Conservation (phyloP, 345 rosid species). For the Zanthoxylum bungeanum region DNA sequence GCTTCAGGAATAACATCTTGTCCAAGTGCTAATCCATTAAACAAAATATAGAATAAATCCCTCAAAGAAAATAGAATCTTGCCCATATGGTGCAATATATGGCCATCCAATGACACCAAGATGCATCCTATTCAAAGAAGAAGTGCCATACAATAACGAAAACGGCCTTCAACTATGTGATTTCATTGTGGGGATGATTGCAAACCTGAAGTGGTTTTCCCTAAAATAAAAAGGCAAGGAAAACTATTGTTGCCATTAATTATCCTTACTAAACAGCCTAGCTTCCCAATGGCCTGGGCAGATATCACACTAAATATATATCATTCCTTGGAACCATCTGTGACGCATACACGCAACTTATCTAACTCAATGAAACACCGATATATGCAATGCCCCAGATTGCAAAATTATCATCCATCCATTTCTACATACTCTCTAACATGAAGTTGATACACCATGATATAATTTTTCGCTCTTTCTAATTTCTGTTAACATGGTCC, state of each 20-base stretch:
- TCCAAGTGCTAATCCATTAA: background rate
- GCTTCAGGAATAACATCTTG: background rate
- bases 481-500: background rate
- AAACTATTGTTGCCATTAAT: background rate
- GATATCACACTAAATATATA: background rate
- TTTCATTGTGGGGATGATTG: background rate
- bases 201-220: background rate
- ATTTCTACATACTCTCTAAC: background rate
- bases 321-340: too few species aligned
- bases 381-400: background rate
- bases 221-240: background rate
- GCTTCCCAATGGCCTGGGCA: background rate
- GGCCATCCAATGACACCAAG: background rate
- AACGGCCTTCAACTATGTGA: background rate
- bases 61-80: background rate
- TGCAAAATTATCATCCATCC: background rate
- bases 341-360: background rate
- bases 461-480: background rate
- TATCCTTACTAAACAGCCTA: background rate
- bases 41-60: background rate
- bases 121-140: background rate
- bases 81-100: background rate
- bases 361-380: background rate
- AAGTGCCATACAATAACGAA: slow-evolving; percentile 4
- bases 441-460: background rate